Evolutionary conservation across 331 rosid genomes (phyloP).

Genomic region (Malus hybrid): DNA sequence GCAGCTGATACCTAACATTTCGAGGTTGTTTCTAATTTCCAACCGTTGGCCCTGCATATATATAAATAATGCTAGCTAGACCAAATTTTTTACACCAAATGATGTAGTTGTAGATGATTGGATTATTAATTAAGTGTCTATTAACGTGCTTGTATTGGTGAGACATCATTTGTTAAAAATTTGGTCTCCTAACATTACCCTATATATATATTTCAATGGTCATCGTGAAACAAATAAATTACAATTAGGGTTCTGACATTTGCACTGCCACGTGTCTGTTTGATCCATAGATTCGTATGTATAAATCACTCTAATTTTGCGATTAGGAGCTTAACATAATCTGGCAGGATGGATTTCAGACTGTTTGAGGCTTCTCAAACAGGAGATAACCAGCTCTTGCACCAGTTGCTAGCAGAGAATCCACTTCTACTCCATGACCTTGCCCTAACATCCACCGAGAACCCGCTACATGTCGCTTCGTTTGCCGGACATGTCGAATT

Average conservation of each 20-base stretch:
- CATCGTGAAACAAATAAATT: too few relatives aligned
- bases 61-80: too few relatives aligned
- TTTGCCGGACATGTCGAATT: conserved; percentile 18
- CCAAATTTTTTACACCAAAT: too few relatives aligned
- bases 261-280: not conserved
- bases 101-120: too few relatives aligned
- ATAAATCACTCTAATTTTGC: not conserved
- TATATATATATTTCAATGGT: not conserved
- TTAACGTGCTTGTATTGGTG: too few relatives aligned
- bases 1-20: not conserved
- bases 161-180: not conserved
- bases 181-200: too few relatives aligned
- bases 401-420: conserved; percentile 16
- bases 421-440: conserved; percentile 13
- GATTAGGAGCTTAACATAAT: not conserved
- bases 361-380: conserved; percentile 20
- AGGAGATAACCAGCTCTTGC: conserved; percentile 12
- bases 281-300: not conserved
- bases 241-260: too few relatives aligned
- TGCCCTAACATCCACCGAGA: conserved; percentile 3
- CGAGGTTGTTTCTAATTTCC: not conserved
- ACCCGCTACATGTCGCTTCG: conserved; percentile 20
- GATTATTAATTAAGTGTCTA: too few relatives aligned
- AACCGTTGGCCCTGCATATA: not conserved
- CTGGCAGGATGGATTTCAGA: conserved; percentile 11